Base-by-base conservation (phyloP, 495 filamentous ascomycete species). In the Neurospora discreta region DNA sequence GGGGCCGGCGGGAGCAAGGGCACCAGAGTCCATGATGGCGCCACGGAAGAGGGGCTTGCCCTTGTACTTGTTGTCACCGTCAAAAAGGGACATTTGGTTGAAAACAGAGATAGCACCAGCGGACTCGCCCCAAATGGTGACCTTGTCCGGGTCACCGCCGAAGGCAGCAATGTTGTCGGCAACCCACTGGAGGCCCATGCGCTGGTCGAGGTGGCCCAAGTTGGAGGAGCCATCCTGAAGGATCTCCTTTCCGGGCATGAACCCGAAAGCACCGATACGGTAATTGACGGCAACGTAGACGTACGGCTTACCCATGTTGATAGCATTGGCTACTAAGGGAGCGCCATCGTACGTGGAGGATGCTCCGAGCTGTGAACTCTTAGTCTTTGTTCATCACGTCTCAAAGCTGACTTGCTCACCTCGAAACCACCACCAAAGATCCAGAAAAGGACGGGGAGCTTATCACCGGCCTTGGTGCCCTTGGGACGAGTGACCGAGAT, bases 361-460 rank as follows among this genome's bases (percentile, higher is more conserved):
- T 84, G 71, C 89, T 71, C 85, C 81, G 40, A 84, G 79, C 78
- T 83, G 41, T 46, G 18, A n/a, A 23, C 10, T 30, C 65, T 76
- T 68, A 68, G 77, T 67, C 18, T n/a, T 23, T 73, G 30, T 18
- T 10, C 39, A 58, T n/a, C 16, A 26, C 20, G 42, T n/a, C 23
- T 13, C 20, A 10, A n/a, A 30, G 11, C 18, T 36, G 23, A 9
- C 11, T 41, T n/a, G 46, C 79, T 68, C 60, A 80, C 80, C 74
- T 90, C 89, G 69, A 92, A 91, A 1, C 87, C 90, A 68, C 91
- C 90, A 23, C 90, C 91, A 76, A 86, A 92, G 69, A 94, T 93
- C 90, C 91, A 93, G 33, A 91, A 87, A 43, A 90, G 81, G 26
- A 93, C 90, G 0, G 91, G 91, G 3, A 92, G 80, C 65, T 88